These are phyloP conservation scores for Suhomyces kilbournensis DNA, from an alignment of 805 yeast genomes.

Conservation along the genomic window DNA sequence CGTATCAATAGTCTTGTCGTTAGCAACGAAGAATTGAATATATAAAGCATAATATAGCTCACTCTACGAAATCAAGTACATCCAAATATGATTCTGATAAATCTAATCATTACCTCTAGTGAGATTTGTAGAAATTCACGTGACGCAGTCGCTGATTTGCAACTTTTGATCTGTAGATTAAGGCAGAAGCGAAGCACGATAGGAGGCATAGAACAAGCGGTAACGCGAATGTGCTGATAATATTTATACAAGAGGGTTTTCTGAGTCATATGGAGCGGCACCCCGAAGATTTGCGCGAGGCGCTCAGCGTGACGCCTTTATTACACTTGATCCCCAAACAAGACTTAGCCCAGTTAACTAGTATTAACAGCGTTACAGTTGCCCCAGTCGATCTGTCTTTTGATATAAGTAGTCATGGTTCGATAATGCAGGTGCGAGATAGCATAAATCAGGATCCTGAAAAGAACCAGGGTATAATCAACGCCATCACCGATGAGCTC, in stretches of 20 bases:
- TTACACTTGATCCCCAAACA: constrained; percentile 29
- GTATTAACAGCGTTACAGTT: not conserved
- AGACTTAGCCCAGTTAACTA: constrained; percentile 11
- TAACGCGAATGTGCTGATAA: not conserved
- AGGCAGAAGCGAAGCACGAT: not conserved
- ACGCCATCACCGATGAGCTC: constrained; percentile 13
- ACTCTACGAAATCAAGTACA: too few species aligned
- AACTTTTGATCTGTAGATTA: not conserved
- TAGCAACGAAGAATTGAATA: too few species aligned
- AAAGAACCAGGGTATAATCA: constrained; percentile 5
- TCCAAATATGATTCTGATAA: too few species aligned
- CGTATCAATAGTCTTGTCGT: too few species aligned
- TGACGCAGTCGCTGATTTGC: not conserved
- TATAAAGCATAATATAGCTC: too few species aligned
- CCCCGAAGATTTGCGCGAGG: constrained; percentile 21
- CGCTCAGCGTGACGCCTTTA: constrained; percentile 25
- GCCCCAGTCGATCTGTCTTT: constrained; percentile 9
- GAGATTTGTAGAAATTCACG: not conserved
- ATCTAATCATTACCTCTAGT: too few species aligned
- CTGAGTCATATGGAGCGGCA: constrained; percentile 1
- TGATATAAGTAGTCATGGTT: not conserved
- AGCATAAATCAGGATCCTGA: constrained; percentile 1
- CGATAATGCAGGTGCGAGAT: constrained; percentile 20
- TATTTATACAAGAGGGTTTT: not conserved
- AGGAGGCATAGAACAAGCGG: not conserved